Base-by-base conservation (phyloP, 2,329 filamentous ascomycete genomes). In the Diaporthe destruens region DNA sequence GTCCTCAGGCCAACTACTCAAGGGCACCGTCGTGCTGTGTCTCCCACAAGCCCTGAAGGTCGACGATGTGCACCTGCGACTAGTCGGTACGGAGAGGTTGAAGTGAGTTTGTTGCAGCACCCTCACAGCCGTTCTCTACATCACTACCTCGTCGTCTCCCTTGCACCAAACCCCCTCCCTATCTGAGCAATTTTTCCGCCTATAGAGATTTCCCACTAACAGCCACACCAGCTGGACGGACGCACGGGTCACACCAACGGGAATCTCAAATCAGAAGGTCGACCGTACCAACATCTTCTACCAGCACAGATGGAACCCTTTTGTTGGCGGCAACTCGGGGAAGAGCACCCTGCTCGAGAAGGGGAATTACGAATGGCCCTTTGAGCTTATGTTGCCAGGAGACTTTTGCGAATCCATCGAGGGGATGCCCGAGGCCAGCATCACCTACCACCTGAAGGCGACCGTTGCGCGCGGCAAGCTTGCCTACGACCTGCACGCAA, bases 391-490 rank as follows among this genome's bases (percentile, higher is more conserved):
- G 72, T 85, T 96, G n/a, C 88, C 92, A 20, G 93, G 93, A 72
- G 85, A 89, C 77, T 91, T 88, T 32, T 89, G 94, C 23, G 96
- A 98, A 87, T 98, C 94, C 79, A 90, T 99, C 53, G 96, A 98
- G 83, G 96, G 96, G 4, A 86, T 98, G 71, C 88, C 89, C 71
- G 94, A 97, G 77, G 95, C 93, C 20, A 96, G 93, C 83, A 91
- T 98, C 74, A 93, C 94, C 61, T 99, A 98, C 83, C 92, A 93
- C 76, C 87, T 99, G 79, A 97, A 97, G 82, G 96, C 96, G 1
- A 95, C 94, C 67, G 92, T 98, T 66, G 93, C 92, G 57, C 87
- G 95, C 73, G 94, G 95, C 74, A 97, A 96, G 85, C 91, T 98
- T 78, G 91, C 93, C 78, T 96, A 97, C 85, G 95, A 98, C 80